Conservation (phyloP, 345 rosid species). For the Rhodomyrtus tomentosa region DNA sequence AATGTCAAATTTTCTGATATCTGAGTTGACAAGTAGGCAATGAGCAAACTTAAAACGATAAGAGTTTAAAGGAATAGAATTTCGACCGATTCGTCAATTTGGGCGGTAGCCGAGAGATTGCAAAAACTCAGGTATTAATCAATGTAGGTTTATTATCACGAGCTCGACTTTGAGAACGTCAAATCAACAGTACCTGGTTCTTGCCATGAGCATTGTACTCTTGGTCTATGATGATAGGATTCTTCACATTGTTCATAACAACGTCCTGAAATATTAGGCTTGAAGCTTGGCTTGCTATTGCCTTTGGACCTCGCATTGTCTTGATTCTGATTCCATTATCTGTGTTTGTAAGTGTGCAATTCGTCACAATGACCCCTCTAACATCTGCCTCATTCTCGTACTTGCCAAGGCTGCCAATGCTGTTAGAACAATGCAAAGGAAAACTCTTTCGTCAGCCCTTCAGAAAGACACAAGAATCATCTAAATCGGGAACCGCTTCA, state of each 20-base stretch:
- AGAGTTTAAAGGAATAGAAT: background rate
- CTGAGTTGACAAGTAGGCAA: background rate
- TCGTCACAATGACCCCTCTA: slow-evolving; percentile 23
- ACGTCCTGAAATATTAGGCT: slow-evolving; percentile 32
- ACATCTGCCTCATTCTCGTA: slow-evolving; percentile 44
- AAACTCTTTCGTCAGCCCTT: background rate
- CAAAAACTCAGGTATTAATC: background rate
- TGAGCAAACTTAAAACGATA: background rate
- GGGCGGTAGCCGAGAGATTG: background rate
- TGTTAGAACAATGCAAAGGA: slow-evolving; percentile 1
- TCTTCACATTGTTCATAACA: slow-evolving; percentile 34
- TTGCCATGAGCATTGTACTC: slow-evolving; percentile 7
- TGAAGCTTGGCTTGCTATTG: slow-evolving; percentile 34
- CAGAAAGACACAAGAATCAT: background rate
- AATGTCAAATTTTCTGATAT: background rate
- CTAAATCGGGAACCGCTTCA: background rate
- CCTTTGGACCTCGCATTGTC: slow-evolving; percentile 29
- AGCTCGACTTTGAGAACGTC: background rate
- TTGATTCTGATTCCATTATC: slow-evolving; percentile 70
- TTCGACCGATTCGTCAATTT: background rate
- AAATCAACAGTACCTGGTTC: background rate
- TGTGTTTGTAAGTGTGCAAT: slow-evolving; percentile 40
- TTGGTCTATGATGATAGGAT: slow-evolving; percentile 71
- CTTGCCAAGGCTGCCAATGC: slow-evolving; percentile 73
- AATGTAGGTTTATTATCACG: background rate